These are phyloP conservation scores for Fusarium sp. DNA, from an alignment of 2,329 filamentous ascomycete species.

Conservation along the genomic window DNA sequence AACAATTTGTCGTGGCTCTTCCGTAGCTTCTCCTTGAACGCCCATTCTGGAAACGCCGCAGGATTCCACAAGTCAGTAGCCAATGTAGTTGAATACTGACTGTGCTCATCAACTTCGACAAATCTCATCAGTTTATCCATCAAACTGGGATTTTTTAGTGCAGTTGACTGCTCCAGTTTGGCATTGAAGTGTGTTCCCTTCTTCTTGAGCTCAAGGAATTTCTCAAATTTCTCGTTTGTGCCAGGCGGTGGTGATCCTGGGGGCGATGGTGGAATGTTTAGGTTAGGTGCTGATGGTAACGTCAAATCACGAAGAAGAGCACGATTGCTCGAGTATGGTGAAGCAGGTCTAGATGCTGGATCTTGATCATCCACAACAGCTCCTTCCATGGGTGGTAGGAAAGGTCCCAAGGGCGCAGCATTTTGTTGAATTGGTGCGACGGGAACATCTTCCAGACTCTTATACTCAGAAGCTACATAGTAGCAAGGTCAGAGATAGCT, in stretches of 20 bases:
- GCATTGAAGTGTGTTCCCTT: conserved; percentile 82
- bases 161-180: conserved; percentile 71
- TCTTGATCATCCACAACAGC: conserved; percentile 33
- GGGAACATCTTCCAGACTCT: conserved; percentile 14
- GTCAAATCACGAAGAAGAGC: conserved; percentile 76
- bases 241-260: conserved; percentile 65
- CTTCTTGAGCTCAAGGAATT: conserved; percentile 80
- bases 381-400: conserved; percentile 47
- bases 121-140: conserved; percentile 78
- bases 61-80: conserved; percentile 67
- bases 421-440: conserved; percentile 46
- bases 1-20: conserved; percentile 57
- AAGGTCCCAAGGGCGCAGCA: conserved; percentile 50
- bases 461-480: conserved; percentile 5
- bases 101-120: conserved; percentile 58
- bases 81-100: conserved; percentile 74
- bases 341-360: conserved; percentile 53
- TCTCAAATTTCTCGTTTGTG: conserved; percentile 73
- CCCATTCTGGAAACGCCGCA: conserved; percentile 62
- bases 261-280: conserved; percentile 79
- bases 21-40: conserved; percentile 60
- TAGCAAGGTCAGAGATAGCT: background rate
- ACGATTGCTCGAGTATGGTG: conserved; percentile 74
- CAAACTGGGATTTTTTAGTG: conserved; percentile 76
- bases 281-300: conserved; percentile 75